These are phyloP conservation scores for Phytophthora pistaciae DNA, from an alignment of 352 stramenopile species.

Conservation along the genomic window DNA sequence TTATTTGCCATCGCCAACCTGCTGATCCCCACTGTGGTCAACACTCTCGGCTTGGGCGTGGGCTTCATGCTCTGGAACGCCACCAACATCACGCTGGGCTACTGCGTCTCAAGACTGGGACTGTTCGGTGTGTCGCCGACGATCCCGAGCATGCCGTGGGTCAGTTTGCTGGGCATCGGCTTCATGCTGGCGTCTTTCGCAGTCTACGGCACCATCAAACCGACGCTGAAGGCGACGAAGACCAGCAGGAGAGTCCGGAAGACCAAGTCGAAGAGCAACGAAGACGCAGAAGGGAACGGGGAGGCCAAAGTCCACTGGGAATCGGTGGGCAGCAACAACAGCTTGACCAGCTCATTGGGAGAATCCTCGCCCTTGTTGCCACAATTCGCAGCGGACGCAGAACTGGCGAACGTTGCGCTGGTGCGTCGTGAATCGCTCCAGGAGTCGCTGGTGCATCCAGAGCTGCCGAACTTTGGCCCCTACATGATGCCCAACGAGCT, in stretches of 20 bases:
- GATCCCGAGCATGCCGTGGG: constrained; percentile 58
- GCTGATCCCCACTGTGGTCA: constrained; percentile 88
- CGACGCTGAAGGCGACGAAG: constrained; percentile 52
- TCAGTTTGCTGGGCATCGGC: constrained; percentile 73
- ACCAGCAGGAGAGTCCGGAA: constrained; percentile 22
- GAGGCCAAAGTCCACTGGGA: constrained; percentile 25
- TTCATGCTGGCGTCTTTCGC: constrained; percentile 86
- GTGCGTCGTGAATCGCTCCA: constrained; percentile 56
- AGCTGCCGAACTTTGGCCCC: constrained; percentile 86
- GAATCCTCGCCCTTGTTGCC: constrained; percentile 56
- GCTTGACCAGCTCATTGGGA: constrained; percentile 27
- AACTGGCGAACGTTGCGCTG: constrained; percentile 15
- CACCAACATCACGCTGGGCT: constrained; percentile 86
- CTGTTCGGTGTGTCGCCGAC: constrained; percentile 76
- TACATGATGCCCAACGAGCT: constrained; percentile 79
- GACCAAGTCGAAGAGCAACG: constrained; percentile 6
- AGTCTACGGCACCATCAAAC: constrained; percentile 84
- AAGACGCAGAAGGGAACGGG: neutral
- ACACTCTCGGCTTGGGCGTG: constrained; percentile 78
- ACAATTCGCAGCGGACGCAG: constrained; percentile 28
- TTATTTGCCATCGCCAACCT: constrained; percentile 86
- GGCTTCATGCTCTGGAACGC: constrained; percentile 91
- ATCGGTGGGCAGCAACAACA: constrained; percentile 21
- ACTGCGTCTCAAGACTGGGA: constrained; percentile 78
- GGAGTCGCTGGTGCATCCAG: constrained; percentile 69